Conservation (phyloP, 1,139 yeast genomes). For the Zhuliangozyma blackwelliae region DNA sequence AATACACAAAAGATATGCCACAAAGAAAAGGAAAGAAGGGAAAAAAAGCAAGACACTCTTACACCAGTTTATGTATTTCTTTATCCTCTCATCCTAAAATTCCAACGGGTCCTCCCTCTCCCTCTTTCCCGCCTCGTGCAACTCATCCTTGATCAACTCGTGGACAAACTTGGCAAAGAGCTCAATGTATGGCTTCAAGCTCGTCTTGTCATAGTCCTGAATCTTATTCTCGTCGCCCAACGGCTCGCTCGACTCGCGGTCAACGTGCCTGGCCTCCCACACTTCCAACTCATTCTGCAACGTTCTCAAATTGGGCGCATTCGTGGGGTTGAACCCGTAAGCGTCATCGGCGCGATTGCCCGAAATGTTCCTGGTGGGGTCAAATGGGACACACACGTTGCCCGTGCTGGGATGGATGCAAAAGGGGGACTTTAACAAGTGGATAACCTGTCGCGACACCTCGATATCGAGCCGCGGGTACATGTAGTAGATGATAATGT, state of each 20-base stretch:
- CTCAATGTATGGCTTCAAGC: slow-evolving; percentile 72
- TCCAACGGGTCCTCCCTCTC: slow-evolving; percentile 29
- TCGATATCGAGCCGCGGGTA: slow-evolving; percentile 93
- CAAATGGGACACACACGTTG: slow-evolving; percentile 95
- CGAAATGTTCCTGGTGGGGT: slow-evolving; percentile 41
- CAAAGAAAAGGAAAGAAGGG: too few relatives aligned
- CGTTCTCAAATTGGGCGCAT: slow-evolving; percentile 70
- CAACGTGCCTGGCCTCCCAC: slow-evolving; percentile 33
- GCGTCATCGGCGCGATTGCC: slow-evolving; percentile 33
- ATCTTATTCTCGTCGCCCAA: slow-evolving; percentile 20
- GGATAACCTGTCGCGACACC: slow-evolving; percentile 86
- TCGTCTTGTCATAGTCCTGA: slow-evolving; percentile 59
- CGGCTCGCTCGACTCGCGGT: slow-evolving; percentile 24
- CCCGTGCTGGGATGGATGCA: slow-evolving; percentile 98
- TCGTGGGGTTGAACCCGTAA: slow-evolving; percentile 69
- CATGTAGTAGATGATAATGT: slow-evolving; percentile 71
- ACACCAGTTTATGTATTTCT: too few relatives aligned
- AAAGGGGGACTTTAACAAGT: slow-evolving; percentile 94
- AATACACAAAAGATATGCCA: too few relatives aligned
- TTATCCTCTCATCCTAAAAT: slow-evolving; percentile 1
- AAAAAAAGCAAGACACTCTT: too few relatives aligned
- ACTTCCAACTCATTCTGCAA: slow-evolving; percentile 54
- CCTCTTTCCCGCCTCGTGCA: slow-evolving; percentile 41
- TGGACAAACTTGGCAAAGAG: slow-evolving; percentile 63
- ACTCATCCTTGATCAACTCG: slow-evolving; percentile 53